Evolutionary conservation across 805 yeast genomes (phyloP), one percentile per base, ranked within the genome.

Genomic region (Wickerhamomyces mucosus): DNA sequence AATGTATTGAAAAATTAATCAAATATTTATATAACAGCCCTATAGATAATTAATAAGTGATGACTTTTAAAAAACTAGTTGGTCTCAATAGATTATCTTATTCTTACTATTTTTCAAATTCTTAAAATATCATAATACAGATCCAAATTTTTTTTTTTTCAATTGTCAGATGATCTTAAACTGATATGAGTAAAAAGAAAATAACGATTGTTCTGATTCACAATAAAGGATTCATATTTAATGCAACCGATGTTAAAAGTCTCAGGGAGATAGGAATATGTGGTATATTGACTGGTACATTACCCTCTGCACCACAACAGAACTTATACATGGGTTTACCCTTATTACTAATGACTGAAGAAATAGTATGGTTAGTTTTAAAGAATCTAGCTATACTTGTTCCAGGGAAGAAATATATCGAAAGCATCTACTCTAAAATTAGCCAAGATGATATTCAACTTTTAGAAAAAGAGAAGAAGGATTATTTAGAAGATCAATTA

Each of bases 281-380:
- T 15, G 98, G 98, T 0, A 72, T 78, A 2, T 60, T 89, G 12
- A 58, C 72, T 0, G 98, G 98, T 1, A 81, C 96, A 0, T 58
- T 92, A 19, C 82, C 96, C 0, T 66, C 75, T 28, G 85, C 88
- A n/a, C 92, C 96, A 3, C 98, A 92, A 52, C 98, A 89, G 48
- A 86, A 85, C 47, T 63, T 77, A n/a, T 80, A 88, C 46, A 59
- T 84, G 25, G 94, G 95, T 1, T 56, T 88, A 3, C 98, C 98
- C 0, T 54, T 92, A 31, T 72, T 75, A 45, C 58, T 89, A 27
- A 65, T 74, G 56, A 54, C 72, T 0, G 94, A 83, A 53, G 97
- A 89, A 46, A 73, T 77, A 0, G 39, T 73, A 9, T 82, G 82
- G 73, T 58, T 86, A 18, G 61, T 78, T 7, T 56, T 59, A 5